Conservation (phyloP, 2,329 filamentous ascomycete species). For the Cyphellophora attinorum region DNA sequence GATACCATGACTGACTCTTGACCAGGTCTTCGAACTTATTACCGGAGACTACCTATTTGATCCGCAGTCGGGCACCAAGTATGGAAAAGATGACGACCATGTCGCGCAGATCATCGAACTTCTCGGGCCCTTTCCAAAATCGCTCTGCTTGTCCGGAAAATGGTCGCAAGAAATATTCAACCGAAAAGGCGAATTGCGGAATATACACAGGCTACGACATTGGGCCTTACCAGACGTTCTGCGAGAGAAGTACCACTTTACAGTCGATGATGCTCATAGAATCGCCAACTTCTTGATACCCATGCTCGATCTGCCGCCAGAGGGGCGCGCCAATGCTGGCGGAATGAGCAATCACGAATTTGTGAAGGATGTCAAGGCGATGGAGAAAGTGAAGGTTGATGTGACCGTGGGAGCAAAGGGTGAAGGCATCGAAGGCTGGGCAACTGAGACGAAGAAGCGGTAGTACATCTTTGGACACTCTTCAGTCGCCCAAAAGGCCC, state of each 20-base stretch:
- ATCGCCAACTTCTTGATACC: constrained; percentile 77
- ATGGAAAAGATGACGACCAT: constrained; percentile 98
- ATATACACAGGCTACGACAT: constrained; percentile 91
- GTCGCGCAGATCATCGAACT: constrained; percentile 98
- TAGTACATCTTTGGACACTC: constrained; percentile 29
- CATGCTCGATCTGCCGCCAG: constrained; percentile 82
- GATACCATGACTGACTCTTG: too few relatives aligned
- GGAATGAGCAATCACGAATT: constrained; percentile 85
- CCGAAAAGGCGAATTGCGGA: constrained; percentile 88
- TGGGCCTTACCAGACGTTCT: constrained; percentile 92
- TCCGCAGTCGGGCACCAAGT: constrained; percentile 95
- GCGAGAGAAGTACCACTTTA: constrained; percentile 94
- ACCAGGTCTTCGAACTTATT: constrained; percentile 91
- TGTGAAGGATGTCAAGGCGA: constrained; percentile 76
- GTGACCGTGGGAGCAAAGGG: constrained; percentile 72
- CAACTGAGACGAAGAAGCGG: constrained; percentile 75
- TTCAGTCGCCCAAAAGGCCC: too few relatives aligned
- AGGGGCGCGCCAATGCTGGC: constrained; percentile 85
- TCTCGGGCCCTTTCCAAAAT: constrained; percentile 85
- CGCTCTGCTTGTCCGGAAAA: constrained; percentile 82
- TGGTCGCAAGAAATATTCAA: constrained; percentile 99
- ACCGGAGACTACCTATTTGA: constrained; percentile 98
- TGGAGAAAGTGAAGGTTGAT: constrained; percentile 69
- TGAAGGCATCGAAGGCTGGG: constrained; percentile 92
- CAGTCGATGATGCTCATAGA: constrained; percentile 66